Conservation (phyloP, 129 eudicot species). For the Pulicaria dysenterica region DNA sequence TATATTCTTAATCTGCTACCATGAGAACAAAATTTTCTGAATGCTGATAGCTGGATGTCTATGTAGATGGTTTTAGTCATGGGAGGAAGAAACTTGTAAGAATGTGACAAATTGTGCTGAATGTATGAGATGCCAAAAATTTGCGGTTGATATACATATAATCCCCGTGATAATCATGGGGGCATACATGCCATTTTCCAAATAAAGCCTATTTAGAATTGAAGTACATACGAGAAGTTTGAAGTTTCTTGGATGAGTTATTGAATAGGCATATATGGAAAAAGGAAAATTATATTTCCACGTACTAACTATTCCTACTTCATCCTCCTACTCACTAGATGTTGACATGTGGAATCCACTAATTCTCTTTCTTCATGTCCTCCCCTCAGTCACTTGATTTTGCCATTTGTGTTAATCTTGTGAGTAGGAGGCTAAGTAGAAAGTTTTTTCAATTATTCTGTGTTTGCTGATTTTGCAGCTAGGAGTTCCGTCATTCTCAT, state of each 20-base stretch:
- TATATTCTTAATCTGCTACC: not conserved
- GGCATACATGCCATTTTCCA: not conserved
- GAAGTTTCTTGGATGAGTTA: not conserved
- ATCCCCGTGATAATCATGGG: not conserved
- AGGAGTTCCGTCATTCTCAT: slow-evolving; percentile 12
- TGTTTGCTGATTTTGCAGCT: slow-evolving; percentile 1
- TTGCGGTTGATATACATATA: not conserved
- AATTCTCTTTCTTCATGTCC: too few relatives aligned
- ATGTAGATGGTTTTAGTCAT: slow-evolving; percentile 13
- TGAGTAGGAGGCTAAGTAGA: too few relatives aligned
- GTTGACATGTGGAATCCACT: too few relatives aligned
- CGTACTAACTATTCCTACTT: too few relatives aligned
- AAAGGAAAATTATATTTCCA: too few relatives aligned
- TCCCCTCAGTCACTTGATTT: too few relatives aligned
- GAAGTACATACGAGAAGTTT: not conserved
- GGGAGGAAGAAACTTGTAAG: slow-evolving; percentile 19
- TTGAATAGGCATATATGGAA: not conserved
- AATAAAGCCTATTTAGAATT: not conserved
- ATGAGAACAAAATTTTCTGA: slow-evolving; percentile 7
- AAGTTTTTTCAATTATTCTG: not conserved
- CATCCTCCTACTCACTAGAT: too few relatives aligned
- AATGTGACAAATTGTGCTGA: not conserved
- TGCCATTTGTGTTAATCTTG: too few relatives aligned
- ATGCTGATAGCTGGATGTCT: not conserved
- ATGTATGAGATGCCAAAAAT: not conserved